Base-by-base conservation (phyloP, 202 grass and related monocot species). In the Miscanthus sacchariflorus region DNA sequence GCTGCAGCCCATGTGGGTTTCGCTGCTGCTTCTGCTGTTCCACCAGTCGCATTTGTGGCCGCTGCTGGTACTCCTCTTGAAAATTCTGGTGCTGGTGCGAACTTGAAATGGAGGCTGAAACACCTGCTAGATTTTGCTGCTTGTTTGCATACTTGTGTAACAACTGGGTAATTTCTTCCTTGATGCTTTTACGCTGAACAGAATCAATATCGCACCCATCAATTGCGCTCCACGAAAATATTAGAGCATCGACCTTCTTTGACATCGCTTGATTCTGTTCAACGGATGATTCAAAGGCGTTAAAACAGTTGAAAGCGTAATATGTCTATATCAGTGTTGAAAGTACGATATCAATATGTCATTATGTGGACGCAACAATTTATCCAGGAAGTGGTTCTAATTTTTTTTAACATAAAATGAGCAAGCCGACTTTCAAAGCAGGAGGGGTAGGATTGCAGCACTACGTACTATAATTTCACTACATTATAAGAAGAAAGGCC, bases 241-340 rank as follows among this genome's bases (percentile, higher is more conserved):
- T 93, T 33, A 86, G 71, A 50, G 85, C 88, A 90, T 87, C 72
- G 15, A 93, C 52, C 44, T 93, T 82, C 42, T 78, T 83, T 40
- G 66, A n/a, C 77, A 90, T 82, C 8, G 54, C 77, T 79, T 85
- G 71, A 42, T 90, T 93, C 88, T 88, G 85, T 11, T 17, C 66
- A 84, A 82, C 23, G 8, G 18, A 74, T 24, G 48, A 67, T 21
- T 33, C 58, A 83, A 19, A 3, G 13, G 46, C 0, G 21, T 50
- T 74, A 79, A 68, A 65, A 39, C 30, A 89, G 48, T 54, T 39
- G 23, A 68, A 89, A 65, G 5, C 19, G 48, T 13, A 13, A 70
- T 24, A 61, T 78, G 9, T 70, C 33, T 18, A 81, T 67, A 12
- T 12, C 19, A 74, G 21, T 54, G 54, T 82, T 73, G 39, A 52